Percentiles rank a stretch among this genome's conserved stretches.
Conservation (phyloP, 2,329 filamentous ascomycete species). For the Rutstroemia sydowiana region DNA sequence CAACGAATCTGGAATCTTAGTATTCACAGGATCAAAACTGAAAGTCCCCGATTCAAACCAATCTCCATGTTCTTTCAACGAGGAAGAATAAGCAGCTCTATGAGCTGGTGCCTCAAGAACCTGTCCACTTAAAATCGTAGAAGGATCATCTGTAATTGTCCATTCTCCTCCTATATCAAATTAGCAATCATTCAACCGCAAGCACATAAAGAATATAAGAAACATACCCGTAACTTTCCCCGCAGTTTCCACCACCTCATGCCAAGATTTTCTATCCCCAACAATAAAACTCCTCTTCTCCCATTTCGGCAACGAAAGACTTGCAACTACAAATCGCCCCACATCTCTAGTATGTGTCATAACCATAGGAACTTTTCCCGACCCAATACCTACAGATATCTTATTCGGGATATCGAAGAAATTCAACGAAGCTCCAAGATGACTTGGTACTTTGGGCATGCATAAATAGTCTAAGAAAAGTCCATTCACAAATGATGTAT, state of each 20-base stretch:
- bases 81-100: background rate
- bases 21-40: background rate
- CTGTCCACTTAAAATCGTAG: background rate
- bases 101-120: background rate
- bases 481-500: constrained; percentile 19
- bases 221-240: constrained; percentile 17
- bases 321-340: constrained; percentile 20
- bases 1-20: background rate
- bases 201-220: too few species aligned
- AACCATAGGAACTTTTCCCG: constrained; percentile 16
- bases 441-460: constrained; percentile 15
- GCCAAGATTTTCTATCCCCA: constrained; percentile 23
- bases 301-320: constrained; percentile 20
- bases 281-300: constrained; percentile 17
- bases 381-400: constrained; percentile 20
- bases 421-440: constrained; percentile 16
- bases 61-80: constrained; percentile 1
- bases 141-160: background rate
- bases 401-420: constrained; percentile 20
- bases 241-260: constrained; percentile 23
- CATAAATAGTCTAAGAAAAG: constrained; percentile 21
- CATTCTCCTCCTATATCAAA: background rate
- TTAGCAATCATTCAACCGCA: background rate
- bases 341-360: constrained; percentile 25
- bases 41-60: constrained; percentile 3